Evolutionary conservation across 2,329 filamentous ascomycete genomes (phyloP).

Genomic region (Calonectria leucothoes): DNA sequence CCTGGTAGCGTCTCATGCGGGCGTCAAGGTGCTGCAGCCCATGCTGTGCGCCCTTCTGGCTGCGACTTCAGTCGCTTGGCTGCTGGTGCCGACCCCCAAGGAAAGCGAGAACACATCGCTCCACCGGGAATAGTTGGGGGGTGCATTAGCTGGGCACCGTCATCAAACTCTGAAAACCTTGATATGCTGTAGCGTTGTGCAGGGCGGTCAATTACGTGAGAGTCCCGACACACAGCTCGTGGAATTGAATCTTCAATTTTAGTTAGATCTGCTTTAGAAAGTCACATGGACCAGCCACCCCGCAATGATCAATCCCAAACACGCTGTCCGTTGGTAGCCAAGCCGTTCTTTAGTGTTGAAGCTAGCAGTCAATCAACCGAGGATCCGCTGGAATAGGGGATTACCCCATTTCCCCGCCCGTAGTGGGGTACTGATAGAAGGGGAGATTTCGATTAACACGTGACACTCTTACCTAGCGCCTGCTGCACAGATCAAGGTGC

Average conservation of each 20-base stretch:
- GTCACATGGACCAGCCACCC: not conserved
- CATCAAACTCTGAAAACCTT: not conserved
- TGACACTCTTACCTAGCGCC: not conserved
- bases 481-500: not conserved
- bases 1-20: constrained; percentile 56
- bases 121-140: constrained; percentile 47
- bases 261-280: not conserved
- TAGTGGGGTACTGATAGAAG: not conserved
- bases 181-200: not conserved
- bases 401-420: constrained; percentile 1
- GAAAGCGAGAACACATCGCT: constrained; percentile 42
- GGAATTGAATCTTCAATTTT: not conserved
- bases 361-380: not conserved
- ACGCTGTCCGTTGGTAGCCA: not conserved
- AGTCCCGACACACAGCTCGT: not conserved
- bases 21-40: constrained; percentile 63
- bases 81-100: constrained; percentile 55
- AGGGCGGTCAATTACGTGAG: not conserved
- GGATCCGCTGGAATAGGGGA: not conserved
- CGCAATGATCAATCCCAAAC: not conserved
- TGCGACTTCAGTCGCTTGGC: constrained; percentile 59
- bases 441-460: not conserved
- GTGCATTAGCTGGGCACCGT: not conserved
- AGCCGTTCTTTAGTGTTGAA: not conserved
- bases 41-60: constrained; percentile 61